Conservation (phyloP, 164 flowering plant genomes). For the Houttuynia cordata region DNA sequence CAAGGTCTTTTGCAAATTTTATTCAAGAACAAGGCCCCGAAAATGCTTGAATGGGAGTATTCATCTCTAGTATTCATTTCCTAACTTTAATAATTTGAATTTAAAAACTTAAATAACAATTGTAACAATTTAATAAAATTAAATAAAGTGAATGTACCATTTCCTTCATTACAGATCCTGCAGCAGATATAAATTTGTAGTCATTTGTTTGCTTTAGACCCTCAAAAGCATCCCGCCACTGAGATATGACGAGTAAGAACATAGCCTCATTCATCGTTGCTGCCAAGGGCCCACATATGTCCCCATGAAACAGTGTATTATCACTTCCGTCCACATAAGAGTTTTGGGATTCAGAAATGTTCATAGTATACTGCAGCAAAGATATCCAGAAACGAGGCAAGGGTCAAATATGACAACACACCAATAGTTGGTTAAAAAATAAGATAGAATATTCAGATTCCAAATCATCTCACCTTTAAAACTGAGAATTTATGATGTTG, state of each 20-base stretch:
- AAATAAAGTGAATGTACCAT: conserved; percentile 40
- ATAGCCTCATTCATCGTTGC: conserved; percentile 78
- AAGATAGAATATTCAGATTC: neutral
- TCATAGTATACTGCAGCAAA: neutral
- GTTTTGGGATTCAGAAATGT: conserved; percentile 17
- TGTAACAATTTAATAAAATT: conserved; percentile 3
- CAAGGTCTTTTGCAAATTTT: neutral
- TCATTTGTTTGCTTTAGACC: conserved; percentile 73
- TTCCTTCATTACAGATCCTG: conserved; percentile 72
- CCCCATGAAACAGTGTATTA: conserved; percentile 44
- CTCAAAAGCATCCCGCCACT: conserved; percentile 81
- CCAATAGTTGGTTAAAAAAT: neutral
- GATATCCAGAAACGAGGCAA: neutral
- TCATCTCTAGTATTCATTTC: neutral
- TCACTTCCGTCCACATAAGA: conserved; percentile 17
- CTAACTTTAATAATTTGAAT: no score
- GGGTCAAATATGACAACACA: neutral
- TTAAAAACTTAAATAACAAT: neutral
- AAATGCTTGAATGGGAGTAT: neutral
- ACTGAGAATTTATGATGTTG: conserved; percentile 51
- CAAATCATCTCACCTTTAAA: conserved; percentile 45
- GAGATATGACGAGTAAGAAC: conserved; percentile 64
- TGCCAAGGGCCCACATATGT: conserved; percentile 87
- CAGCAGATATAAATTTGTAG: conserved; percentile 63
- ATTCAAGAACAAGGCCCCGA: neutral